phyloP scores from a whole-genome alignment of 257 asterid genomes.

The Thymus mandschuricus region DNA sequence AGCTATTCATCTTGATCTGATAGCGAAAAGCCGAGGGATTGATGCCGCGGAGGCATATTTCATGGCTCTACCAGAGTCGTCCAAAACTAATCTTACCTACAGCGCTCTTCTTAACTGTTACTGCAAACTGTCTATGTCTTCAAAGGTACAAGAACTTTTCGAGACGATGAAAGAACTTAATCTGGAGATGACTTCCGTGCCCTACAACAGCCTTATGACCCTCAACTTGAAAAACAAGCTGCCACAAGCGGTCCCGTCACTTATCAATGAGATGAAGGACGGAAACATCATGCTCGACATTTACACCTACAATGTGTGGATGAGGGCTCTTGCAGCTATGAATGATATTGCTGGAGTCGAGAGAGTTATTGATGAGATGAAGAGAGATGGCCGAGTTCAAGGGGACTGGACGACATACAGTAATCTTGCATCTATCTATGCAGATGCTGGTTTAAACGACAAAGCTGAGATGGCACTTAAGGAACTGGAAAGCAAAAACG shows the following conservation, averaged over 20 bases:
- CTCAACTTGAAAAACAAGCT: slow-evolving; percentile 61
- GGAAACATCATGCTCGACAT: slow-evolving; percentile 65
- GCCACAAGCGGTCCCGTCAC: slow-evolving; percentile 60
- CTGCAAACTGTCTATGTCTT: slow-evolving; percentile 77
- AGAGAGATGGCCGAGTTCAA: slow-evolving; percentile 84
- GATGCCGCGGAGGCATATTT: slow-evolving; percentile 81
- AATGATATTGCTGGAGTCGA: slow-evolving; percentile 79
- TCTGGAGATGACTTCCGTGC: slow-evolving; percentile 69
- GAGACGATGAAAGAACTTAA: slow-evolving; percentile 91
- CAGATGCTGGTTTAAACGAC: slow-evolving; percentile 66
- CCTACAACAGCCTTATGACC: slow-evolving; percentile 91
- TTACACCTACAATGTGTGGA: slow-evolving; percentile 88
- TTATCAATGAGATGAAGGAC: slow-evolving; percentile 89
- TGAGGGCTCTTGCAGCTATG: slow-evolving; percentile 89
- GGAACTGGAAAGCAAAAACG: slow-evolving; percentile 82
- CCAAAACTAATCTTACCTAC: slow-evolving; percentile 74
- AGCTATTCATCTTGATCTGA: slow-evolving; percentile 87
- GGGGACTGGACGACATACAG: slow-evolving; percentile 96
- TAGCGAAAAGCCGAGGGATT: slow-evolving; percentile 71
- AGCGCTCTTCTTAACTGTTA: slow-evolving; percentile 91
- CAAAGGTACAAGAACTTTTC: slow-evolving; percentile 67
- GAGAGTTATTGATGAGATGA: slow-evolving; percentile 92
- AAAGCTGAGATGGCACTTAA: slow-evolving; percentile 85
- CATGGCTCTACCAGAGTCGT: slow-evolving; percentile 66
- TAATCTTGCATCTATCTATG: slow-evolving; percentile 89